Base-by-base conservation (phyloP, 768 basidiomycete genomes). In the Serendipita indica region DNA sequence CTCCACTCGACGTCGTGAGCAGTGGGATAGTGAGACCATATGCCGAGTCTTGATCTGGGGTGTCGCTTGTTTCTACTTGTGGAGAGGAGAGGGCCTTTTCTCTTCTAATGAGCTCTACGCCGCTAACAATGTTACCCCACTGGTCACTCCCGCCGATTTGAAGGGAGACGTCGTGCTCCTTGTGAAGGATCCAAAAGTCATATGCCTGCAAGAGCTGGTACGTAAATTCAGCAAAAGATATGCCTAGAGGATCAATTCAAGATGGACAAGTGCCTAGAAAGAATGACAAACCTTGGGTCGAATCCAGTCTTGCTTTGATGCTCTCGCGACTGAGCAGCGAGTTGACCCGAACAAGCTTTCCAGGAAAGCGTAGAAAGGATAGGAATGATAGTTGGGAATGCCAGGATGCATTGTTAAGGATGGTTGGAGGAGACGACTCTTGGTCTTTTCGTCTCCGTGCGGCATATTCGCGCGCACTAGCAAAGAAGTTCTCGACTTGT, bases 151-250 rank as follows among this genome's bases (percentile, higher is more conserved):
- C 96, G 52, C 96, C 96, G 39, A 98, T 72, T 70, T 99, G 96
- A 39, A 96, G 79, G 13, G 79, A 78, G 69, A 94, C 97, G 3
- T 74, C 75, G 57, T 78, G 74, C 20, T 76, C 68, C 62, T 75
- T 74, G 67, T 86, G 72, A 6, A 99, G 76, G 64, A 82, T 74
- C 63, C 84, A 79, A 71, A 96, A 99, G 71, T 99, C 96, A 71
- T 92, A 89, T 10, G 91, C 96, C 72, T 99, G 96, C 27, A 99
- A 77, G 22, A 99, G 80, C 66, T 99, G 96, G 69, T 99, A 99
- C 2, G 89, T 83, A 72, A 99, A 98, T 68, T 99, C 96, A 18
- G 93, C 91, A 73, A 94, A 99, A n/a, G 93, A 96, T 61, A 98
- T 84, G 43, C 94, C 94, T 64, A 83, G 79, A 62, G 84, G 81